Evolutionary conservation across 495 filamentous ascomycete species (phyloP), one percentile per base, ranked within the genome.

Genomic region (Rostrohypoxylon terebratum): DNA sequence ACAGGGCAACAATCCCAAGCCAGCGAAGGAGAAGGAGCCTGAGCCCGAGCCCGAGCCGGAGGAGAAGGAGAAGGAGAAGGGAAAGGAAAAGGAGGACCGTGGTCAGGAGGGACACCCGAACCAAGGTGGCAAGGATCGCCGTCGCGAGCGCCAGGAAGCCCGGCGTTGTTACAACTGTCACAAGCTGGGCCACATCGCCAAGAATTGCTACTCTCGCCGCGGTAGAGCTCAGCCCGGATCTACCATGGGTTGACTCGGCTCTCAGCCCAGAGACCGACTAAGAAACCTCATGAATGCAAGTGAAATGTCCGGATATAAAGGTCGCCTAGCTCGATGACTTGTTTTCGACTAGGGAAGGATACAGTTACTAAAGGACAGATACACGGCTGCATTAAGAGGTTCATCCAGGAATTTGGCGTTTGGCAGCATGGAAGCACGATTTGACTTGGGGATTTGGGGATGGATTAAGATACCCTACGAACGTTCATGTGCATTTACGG

Each of bases 1-100:
- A 0, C 51, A 28, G n/a, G 18, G 81, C 82, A 78, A 42, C 9
- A 25, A 48, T 10, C 16, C 63, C 6, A 31, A 57, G 20, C 54
- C 40, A 18, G 54, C 36, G 1, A 21, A 11, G 23, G 9, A 68
- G 0, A 13, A 9, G 31, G 9, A 68, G 13, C 47, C 63, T 2
- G 18, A 10, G 40, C 0, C 14, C 4, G 40, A 44, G 7, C 6
- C 11, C 2, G 11, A 38, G 34, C 34, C 38, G 11, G 38, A 14
- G 11, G 8, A 1, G 13, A n/a, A 42, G 11, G 1, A 42, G 38
- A 14, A 14, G 13, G 10, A 2, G 38, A 14, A 42, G 38, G 38
- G 4, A 5, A 28, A 28, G 13, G 36, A 10, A 5, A 16, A 58
- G 44, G n/a, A n/a, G 11, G 38, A 33, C 13, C 7, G 13, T n/a